Percentiles rank a stretch among this genome's conserved stretches.
Conservation (phyloP, 805 yeast species). For the Candida mattraensis region DNA sequence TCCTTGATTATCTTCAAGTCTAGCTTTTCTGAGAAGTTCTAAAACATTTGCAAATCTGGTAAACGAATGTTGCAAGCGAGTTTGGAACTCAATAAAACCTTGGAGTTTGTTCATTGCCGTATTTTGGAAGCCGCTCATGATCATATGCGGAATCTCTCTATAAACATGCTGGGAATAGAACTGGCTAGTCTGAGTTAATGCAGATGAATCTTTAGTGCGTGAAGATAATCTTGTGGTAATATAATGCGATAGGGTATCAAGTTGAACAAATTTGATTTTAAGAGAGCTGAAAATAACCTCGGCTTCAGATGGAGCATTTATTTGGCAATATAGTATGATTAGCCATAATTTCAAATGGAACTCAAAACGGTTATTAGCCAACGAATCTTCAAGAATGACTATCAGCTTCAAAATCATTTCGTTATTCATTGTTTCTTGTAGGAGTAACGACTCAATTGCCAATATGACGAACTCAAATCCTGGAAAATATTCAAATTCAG, state of each 20-base stretch:
- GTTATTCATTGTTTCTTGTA: slow-evolving; percentile 12
- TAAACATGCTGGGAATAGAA: slow-evolving; percentile 54
- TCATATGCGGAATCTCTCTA: slow-evolving; percentile 48
- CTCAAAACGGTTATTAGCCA: slow-evolving; percentile 62
- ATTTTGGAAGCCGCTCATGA: slow-evolving; percentile 54
- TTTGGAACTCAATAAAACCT: slow-evolving; percentile 63
- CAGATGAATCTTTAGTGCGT: slow-evolving; percentile 33
- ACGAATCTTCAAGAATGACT: slow-evolving; percentile 57
- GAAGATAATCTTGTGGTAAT: slow-evolving; percentile 49
- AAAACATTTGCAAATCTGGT: slow-evolving; percentile 39
- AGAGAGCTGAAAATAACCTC: slow-evolving; percentile 49
- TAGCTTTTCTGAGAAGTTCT: slow-evolving; percentile 35
- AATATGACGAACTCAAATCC: slow-evolving; percentile 67
- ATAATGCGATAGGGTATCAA: slow-evolving; percentile 63
- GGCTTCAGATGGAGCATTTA: slow-evolving; percentile 58
- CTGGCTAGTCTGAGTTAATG: slow-evolving; percentile 39
- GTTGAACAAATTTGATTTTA: slow-evolving; percentile 72
- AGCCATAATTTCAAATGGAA: slow-evolving; percentile 73
- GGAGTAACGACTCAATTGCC: slow-evolving; percentile 41
- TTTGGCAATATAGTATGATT: slow-evolving; percentile 54
- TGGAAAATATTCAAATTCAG: slow-evolving; percentile 66
- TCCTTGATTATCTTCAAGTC: slow-evolving; percentile 30
- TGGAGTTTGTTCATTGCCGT: slow-evolving; percentile 64
- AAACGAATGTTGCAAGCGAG: slow-evolving; percentile 50
- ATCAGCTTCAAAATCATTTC: slow-evolving; percentile 41